These are phyloP conservation scores for Heterobasidion occidentale DNA, from an alignment of 1,284 basidiomycete genomes.

Conservation along the genomic window DNA sequence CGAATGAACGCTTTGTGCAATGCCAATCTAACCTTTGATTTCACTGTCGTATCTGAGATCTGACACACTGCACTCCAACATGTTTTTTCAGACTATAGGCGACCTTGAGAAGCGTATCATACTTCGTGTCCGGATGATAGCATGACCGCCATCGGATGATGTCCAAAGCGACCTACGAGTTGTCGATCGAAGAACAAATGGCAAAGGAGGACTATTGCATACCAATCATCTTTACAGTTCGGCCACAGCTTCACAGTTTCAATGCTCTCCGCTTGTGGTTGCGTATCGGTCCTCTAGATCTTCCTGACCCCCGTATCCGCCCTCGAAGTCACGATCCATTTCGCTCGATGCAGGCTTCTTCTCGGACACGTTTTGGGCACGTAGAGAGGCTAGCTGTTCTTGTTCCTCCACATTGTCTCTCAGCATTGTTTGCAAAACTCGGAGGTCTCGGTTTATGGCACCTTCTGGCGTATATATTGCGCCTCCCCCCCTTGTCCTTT, in stretches of 20 bases:
- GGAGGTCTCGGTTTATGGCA: conserved; percentile 3
- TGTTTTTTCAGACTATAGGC: too few species aligned
- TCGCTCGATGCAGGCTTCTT: conserved; percentile 2
- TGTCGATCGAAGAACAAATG: not conserved
- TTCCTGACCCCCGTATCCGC: conserved; percentile 40
- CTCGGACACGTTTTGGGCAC: conserved; percentile 10
- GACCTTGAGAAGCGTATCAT: too few species aligned
- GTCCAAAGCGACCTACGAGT: not conserved
- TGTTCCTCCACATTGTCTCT: conserved; percentile 17
- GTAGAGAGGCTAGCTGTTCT: conserved; percentile 23
- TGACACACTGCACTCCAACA: too few species aligned
- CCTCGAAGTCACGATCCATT: conserved; percentile 30
- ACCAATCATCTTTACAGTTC: too few species aligned
- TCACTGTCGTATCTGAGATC: too few species aligned
- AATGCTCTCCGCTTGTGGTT: conserved; percentile 40
- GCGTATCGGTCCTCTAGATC: conserved; percentile 42
- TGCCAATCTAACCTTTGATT: too few species aligned
- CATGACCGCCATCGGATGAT: too few species aligned
- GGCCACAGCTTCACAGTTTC: not conserved
- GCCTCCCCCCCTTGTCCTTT: conserved; percentile 23
- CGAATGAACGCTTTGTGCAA: too few species aligned
- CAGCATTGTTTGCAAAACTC: not conserved
- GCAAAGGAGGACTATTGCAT: too few species aligned
- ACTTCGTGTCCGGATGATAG: too few species aligned
- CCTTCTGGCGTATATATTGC: conserved; percentile 24